Percentiles rank a stretch among this genome's conserved stretches.
Evolutionary conservation across 352 stramenopile genomes (phyloP).

Genomic region (Plasmopara muralis): DNA sequence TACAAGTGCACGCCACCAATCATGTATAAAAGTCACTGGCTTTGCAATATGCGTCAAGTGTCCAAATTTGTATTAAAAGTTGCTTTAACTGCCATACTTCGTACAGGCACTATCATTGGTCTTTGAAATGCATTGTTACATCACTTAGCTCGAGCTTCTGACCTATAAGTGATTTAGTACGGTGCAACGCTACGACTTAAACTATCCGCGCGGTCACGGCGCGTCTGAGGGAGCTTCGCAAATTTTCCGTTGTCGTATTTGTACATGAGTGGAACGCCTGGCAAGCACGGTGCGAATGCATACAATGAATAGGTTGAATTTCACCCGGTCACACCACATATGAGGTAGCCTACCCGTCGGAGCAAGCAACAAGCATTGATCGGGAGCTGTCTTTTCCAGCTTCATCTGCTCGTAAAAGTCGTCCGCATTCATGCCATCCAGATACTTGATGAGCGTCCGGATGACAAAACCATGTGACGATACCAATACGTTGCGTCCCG

Average conservation of each 20-base stretch:
- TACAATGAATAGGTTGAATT: conserved; percentile 3
- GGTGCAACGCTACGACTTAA: conserved; percentile 61
- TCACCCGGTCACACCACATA: not conserved
- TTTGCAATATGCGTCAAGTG: not conserved
- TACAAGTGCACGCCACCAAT: conserved; percentile 3
- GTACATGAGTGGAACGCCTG: conserved; percentile 80
- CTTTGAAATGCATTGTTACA: conserved; percentile 2
- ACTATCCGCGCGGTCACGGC: conserved; percentile 65
- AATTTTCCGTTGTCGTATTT: conserved; percentile 71
- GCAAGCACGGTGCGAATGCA: conserved; percentile 4
- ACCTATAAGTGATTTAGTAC: conserved; percentile 32
- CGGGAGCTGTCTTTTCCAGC: conserved; percentile 71
- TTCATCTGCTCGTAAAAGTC: conserved; percentile 80
- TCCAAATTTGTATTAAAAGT: not conserved
- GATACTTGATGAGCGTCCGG: conserved; percentile 77
- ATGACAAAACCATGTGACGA: conserved; percentile 83
- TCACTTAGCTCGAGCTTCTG: not conserved
- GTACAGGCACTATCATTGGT: not conserved
- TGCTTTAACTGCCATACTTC: not conserved
- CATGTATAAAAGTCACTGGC: not conserved
- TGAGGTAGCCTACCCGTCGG: conserved; percentile 44
- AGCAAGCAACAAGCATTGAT: conserved; percentile 64
- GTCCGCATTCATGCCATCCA: conserved; percentile 70
- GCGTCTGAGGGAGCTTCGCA: conserved; percentile 60
- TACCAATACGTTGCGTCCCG: conserved; percentile 68